Evolutionary conservation across 75 land plant species (phyloP), one percentile per base, ranked within the genome.

Genomic region (Picea glauca): DNA sequence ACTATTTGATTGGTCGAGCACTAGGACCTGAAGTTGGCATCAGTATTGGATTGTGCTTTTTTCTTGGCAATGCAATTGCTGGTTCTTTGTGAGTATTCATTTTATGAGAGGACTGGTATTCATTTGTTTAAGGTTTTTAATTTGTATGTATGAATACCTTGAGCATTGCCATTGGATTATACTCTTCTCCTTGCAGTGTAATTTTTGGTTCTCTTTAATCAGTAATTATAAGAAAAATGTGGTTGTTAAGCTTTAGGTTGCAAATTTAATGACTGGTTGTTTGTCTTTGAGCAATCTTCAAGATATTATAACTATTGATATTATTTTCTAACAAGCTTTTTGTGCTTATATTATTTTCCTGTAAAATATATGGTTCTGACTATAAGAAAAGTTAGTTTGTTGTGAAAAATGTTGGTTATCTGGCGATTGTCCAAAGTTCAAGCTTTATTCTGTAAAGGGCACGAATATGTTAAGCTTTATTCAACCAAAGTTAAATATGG

Each of bases 21-120:
- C 86, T 87, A 50, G 88, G 88, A 78, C 88, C 88, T 13, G 88
- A 87, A 75, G 88, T 87, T 74, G 88, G 88, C 40, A 80, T 87
- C n/a, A 87, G 88, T 62, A 87, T 87, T 81, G 88, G 88, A 8
- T 76, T 87, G 58, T 87, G 88, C 60, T 87, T 87, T 81, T 87
- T 87, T 59, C 83, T 87, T 56, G 88, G 88, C 72, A 87, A 84
- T 87, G 88, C 88, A 57, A 82, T 87, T 67, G 88, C 88, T 81
- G 88, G 79, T 76, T 81, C 88, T 12, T 23, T 87, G 88, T 87
- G 81, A 84, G 88, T 84, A 43, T 56, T 18, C 50, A 62, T 62
- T 26, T 62, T 26, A 21, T 21, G 65, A 62, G 56, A 50, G 56
- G 56, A 50, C 56, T 50, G 56, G 65, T 62, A 62, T 26, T 62